Evolutionary conservation across 352 stramenopile genomes (phyloP).

Genomic region (Phytophthora lateralis): DNA sequence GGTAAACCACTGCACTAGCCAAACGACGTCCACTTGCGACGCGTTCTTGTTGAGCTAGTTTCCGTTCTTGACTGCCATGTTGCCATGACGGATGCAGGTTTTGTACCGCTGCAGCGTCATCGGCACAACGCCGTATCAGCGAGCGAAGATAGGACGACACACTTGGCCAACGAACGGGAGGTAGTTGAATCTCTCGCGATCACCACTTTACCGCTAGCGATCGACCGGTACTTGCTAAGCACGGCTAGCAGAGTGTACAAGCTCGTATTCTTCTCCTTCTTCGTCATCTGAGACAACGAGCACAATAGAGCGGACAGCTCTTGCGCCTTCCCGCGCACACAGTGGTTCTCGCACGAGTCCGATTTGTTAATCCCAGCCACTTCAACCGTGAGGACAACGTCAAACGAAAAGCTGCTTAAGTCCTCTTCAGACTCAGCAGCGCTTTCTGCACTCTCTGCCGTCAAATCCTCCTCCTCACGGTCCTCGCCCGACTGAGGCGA

Average conservation of each 20-base stretch:
- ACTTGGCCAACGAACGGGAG: not conserved
- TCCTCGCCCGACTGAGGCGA: not conserved
- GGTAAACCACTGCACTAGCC: constrained; percentile 19
- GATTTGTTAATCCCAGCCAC: not conserved
- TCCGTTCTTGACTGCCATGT: not conserved
- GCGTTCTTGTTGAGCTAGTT: constrained; percentile 19
- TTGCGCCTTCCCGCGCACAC: not conserved
- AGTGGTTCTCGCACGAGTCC: constrained; percentile 7
- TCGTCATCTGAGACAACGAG: constrained; percentile 6
- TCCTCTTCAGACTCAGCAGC: not conserved
- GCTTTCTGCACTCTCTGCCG: not conserved
- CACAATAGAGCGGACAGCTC: constrained; percentile 3
- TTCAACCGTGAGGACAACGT: not conserved
- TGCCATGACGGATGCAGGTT: constrained; percentile 1
- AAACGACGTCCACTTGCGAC: not conserved
- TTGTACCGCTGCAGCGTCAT: constrained; percentile 16
- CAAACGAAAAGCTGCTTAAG: constrained; percentile 5
- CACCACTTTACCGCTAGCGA: not conserved
- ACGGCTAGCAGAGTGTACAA: constrained; percentile 7
- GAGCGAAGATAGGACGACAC: constrained; percentile 3
- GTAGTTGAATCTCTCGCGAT: constrained; percentile 11
- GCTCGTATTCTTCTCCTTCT: constrained; percentile 1
- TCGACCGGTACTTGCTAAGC: constrained; percentile 9
- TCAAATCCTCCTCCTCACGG: not conserved
- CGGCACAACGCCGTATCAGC: constrained; percentile 2